phyloP scores from a whole-genome alignment of 1,139 yeast species.

The Saccharomyces hybrid region DNA sequence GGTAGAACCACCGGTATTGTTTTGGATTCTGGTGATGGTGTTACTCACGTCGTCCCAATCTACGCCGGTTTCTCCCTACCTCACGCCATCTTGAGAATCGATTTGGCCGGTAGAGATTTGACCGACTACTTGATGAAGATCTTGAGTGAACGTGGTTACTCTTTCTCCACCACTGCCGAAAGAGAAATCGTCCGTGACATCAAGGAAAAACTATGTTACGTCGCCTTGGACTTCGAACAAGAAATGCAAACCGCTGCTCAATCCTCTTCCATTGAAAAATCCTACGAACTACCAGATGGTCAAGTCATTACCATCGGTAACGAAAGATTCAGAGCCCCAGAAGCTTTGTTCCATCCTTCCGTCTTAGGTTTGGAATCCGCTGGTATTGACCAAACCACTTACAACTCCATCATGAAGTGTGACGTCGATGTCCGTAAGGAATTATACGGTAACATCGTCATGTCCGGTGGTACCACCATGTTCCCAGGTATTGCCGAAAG shows the following conservation, averaged over 20 bases:
- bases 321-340: conserved; percentile 99
- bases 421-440: conserved; percentile 99
- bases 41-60: conserved; percentile 99
- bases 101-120: conserved; percentile 98
- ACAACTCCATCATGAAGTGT: conserved; percentile 98
- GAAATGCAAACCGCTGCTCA: conserved; percentile 99
- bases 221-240: conserved; percentile 93
- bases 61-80: conserved; percentile 99
- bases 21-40: conserved; percentile 99
- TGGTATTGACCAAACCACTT: conserved; percentile 99
- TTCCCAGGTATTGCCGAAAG: conserved; percentile 99
- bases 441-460: conserved; percentile 97
- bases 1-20: conserved; percentile 99
- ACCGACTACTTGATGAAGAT: conserved; percentile 98
- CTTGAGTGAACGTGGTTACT: conserved; percentile 96
- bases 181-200: conserved; percentile 99
- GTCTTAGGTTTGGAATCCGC: conserved; percentile 97
- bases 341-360: conserved; percentile 98
- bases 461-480: conserved; percentile 99
- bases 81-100: conserved; percentile 97
- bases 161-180: conserved; percentile 98
- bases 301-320: conserved; percentile 99
- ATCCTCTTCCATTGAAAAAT: conserved; percentile 96
- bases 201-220: conserved; percentile 98
- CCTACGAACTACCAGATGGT: conserved; percentile 99